Conservation (phyloP, 2,329 filamentous ascomycete genomes). For the Colletotrichum nymphaeae region DNA sequence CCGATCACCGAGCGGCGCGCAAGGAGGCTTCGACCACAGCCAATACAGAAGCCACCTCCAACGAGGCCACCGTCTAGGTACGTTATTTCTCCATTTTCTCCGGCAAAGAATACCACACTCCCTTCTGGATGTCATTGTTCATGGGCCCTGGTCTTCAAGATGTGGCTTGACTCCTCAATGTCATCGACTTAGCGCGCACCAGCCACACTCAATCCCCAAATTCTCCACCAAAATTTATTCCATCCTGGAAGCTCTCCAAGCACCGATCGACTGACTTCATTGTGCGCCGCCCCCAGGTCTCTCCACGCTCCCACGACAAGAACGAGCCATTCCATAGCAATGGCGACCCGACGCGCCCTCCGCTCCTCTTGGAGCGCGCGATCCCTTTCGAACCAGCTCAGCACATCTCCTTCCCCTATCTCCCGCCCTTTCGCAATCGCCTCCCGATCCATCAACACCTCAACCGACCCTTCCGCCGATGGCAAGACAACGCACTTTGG, state of each 20-base stretch:
- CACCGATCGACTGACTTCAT: constrained; percentile 23
- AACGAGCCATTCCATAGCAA: constrained; percentile 8
- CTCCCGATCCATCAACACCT: constrained; percentile 40
- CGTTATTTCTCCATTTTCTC: not conserved
- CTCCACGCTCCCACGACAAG: not conserved
- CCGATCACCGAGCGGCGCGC: constrained; percentile 6
- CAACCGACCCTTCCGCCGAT: constrained; percentile 40
- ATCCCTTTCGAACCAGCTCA: constrained; percentile 13
- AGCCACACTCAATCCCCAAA: constrained; percentile 28
- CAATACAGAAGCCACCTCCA: not conserved
- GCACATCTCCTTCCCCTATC: not conserved
- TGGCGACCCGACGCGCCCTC: constrained; percentile 26
- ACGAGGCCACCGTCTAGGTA: constrained; percentile 16
- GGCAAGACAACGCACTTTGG: constrained; percentile 86
- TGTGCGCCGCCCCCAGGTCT: constrained; percentile 21
- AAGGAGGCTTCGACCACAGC: constrained; percentile 10
- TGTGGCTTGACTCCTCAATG: constrained; percentile 32
- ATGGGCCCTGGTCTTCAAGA: not conserved
- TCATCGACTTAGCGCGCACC: constrained; percentile 1
- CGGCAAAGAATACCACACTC: not conserved
- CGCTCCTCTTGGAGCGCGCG: constrained; percentile 26
- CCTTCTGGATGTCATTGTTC: not conserved
- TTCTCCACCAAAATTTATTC: constrained; percentile 33
- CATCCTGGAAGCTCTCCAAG: constrained; percentile 23
- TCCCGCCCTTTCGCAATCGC: constrained; percentile 43